phyloP scores from a whole-genome alignment of 192 early-diverging fungal species.

The Funneliformis mosseae region DNA sequence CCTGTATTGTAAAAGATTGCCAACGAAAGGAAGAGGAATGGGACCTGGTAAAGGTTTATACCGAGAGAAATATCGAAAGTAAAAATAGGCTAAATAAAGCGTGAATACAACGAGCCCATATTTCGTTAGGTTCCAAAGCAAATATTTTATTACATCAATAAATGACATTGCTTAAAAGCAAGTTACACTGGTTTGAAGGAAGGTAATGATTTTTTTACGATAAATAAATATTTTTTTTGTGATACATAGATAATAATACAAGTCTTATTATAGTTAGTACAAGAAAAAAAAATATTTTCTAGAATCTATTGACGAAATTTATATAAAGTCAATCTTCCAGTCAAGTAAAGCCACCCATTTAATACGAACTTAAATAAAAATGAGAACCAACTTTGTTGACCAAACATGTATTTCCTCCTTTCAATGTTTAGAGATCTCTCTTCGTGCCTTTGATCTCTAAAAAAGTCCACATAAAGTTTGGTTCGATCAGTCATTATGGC shows the following conservation, averaged over 20 bases:
- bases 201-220: too few relatives aligned
- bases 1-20: background rate
- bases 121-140: background rate
- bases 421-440: background rate
- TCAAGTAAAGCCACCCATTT: too few relatives aligned
- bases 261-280: too few relatives aligned
- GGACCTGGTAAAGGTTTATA: background rate
- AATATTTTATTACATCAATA: background rate
- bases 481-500: conserved; percentile 56
- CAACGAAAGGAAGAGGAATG: conserved; percentile 21
- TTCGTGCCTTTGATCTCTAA: conserved; percentile 1
- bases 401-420: background rate
- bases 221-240: too few relatives aligned
- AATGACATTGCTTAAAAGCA: background rate
- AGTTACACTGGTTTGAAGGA: too few relatives aligned
- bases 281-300: too few relatives aligned
- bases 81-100: background rate
- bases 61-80: conserved; percentile 7
- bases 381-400: background rate
- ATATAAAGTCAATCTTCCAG: too few relatives aligned
- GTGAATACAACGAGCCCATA: background rate
- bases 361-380: too few relatives aligned
- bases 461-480: conserved; percentile 12
- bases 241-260: too few relatives aligned
- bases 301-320: too few relatives aligned